Evolutionary conservation across 305 asterid genomes (phyloP).

Genomic region (Fraxinus xanthoxyloides): DNA sequence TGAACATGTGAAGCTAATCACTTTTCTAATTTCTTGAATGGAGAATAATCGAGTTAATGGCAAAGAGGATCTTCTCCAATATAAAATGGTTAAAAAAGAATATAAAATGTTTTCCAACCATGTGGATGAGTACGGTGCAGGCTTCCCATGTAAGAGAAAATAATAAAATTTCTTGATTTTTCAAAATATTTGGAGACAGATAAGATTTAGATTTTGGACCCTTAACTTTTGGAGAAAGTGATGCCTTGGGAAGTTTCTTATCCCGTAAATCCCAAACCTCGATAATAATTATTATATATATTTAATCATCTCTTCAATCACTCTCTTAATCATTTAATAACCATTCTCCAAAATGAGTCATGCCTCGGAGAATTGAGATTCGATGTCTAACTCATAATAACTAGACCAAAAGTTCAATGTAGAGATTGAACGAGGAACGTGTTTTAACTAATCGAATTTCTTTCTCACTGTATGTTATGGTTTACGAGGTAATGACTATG

Average conservation of each 20-base stretch:
- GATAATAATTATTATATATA: conserved; percentile 19
- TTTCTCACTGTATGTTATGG: neutral
- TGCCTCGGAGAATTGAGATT: neutral
- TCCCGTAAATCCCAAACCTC: conserved; percentile 41
- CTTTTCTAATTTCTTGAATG: neutral
- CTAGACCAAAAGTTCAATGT: neutral
- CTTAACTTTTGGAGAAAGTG: conserved; percentile 34
- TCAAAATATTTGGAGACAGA: conserved; percentile 22
- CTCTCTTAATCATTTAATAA: conserved; percentile 30
- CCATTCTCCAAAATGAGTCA: conserved; percentile 21
- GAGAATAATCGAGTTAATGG: neutral
- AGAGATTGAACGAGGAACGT: neutral
- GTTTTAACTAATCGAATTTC: neutral
- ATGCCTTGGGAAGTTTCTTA: conserved; percentile 37
- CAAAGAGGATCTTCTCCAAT: neutral
- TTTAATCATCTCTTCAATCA: conserved; percentile 27
- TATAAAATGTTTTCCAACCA: neutral
- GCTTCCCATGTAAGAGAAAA: neutral
- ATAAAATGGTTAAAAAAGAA: neutral
- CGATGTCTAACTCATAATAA: neutral
- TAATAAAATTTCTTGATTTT: neutral
- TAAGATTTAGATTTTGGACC: conserved; percentile 28
- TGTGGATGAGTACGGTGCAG: neutral
- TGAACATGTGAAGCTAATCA: neutral
- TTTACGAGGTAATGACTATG: neutral